These are phyloP conservation scores for Phytophthora meadii DNA, from an alignment of 352 stramenopile genomes.

Conservation along the genomic window DNA sequence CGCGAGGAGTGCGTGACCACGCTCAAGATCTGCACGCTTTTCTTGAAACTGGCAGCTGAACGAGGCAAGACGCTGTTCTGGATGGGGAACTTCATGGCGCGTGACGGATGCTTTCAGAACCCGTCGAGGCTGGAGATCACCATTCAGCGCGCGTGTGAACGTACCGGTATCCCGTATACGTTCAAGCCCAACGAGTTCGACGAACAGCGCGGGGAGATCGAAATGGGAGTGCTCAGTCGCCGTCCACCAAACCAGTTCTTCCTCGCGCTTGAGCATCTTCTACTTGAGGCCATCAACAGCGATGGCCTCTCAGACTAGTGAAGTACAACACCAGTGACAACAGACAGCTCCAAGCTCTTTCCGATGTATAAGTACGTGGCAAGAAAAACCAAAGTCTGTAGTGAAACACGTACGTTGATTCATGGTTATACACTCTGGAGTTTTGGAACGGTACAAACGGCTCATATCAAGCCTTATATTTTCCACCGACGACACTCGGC, in stretches of 20 bases:
- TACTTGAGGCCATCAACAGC: constrained; percentile 34
- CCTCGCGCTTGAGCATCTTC: constrained; percentile 48
- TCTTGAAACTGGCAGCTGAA: constrained; percentile 65
- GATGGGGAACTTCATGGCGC: constrained; percentile 79
- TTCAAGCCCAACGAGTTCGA: constrained; percentile 67
- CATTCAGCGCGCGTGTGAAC: constrained; percentile 54
- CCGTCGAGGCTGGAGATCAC: constrained; percentile 63
- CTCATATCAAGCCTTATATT: no score
- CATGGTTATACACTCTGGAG: no score
- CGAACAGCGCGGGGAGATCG: constrained; percentile 65
- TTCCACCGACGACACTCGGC: no score
- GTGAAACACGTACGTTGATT: constrained; percentile 7
- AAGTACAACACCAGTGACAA: not conserved
- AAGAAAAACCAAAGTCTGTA: constrained; percentile 13
- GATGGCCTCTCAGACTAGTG: constrained; percentile 8
- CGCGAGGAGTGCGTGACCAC: constrained; percentile 77
- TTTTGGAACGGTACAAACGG: no score
- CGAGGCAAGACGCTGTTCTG: constrained; percentile 61
- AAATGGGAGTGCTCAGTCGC: constrained; percentile 65
- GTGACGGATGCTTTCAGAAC: constrained; percentile 70
- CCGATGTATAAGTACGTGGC: constrained; percentile 10
- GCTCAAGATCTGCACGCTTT: constrained; percentile 78
- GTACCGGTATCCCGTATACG: constrained; percentile 51
- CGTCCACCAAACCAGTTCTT: constrained; percentile 73
- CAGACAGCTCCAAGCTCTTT: not conserved